Conservation (phyloP, 768 basidiomycete species). For the Boletus tomentosulus region DNA sequence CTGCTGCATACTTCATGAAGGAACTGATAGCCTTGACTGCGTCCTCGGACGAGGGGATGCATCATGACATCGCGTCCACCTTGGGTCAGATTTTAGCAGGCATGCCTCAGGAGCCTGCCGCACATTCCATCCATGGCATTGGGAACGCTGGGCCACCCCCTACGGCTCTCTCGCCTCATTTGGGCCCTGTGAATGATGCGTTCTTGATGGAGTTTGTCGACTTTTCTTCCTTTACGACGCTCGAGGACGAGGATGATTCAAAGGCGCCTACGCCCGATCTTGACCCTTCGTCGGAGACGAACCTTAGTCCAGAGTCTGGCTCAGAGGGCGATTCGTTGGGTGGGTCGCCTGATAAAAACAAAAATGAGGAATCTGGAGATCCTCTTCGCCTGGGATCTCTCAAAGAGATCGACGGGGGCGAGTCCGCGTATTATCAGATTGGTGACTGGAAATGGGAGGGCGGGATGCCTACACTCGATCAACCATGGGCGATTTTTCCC, state of each 20-base stretch:
- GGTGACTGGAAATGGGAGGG: conserved; percentile 72
- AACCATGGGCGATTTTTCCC: conserved; percentile 67
- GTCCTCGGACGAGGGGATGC: conserved; percentile 36
- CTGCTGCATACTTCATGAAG: conserved; percentile 58
- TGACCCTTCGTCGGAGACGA: conserved; percentile 64
- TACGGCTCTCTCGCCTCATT: conserved; percentile 33
- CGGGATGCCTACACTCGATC: conserved; percentile 59
- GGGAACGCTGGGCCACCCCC: conserved; percentile 31
- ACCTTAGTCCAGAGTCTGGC: conserved; percentile 72
- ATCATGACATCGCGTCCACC: conserved; percentile 51
- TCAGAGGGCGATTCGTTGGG: conserved; percentile 55
- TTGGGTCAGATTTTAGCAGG: conserved; percentile 63
- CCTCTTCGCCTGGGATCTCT: conserved; percentile 54
- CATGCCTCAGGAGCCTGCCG: conserved; percentile 39
- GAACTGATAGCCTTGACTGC: conserved; percentile 56
- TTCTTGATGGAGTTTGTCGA: conserved; percentile 56
- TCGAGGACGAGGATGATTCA: conserved; percentile 55
- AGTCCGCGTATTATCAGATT: conserved; percentile 58
- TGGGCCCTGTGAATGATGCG: conserved; percentile 33
- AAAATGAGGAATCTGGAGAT: conserved; percentile 52
- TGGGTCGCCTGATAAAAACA: conserved; percentile 44
- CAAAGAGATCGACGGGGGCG: conserved; percentile 74
- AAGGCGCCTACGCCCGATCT: conserved; percentile 77
- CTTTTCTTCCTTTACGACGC: conserved; percentile 55
- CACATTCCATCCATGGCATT: conserved; percentile 22